Evolutionary conservation across 345 rosid genomes (phyloP), one percentile per base, ranked within the genome.

Genomic region (Eucalyptus paniculata): DNA sequence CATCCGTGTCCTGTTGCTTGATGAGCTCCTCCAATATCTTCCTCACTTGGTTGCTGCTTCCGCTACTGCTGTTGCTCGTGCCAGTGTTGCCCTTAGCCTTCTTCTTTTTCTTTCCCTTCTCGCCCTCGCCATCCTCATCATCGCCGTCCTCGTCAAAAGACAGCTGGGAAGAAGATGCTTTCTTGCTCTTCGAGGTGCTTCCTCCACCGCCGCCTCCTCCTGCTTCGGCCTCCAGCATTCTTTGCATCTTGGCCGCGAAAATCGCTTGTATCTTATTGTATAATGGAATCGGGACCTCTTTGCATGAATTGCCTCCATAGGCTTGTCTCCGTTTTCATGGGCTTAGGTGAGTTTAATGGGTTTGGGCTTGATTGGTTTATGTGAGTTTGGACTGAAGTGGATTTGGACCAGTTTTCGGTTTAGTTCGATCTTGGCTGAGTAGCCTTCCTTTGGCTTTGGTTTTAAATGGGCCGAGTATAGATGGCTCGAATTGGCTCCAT

Each of bases 141-240:
- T 94, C 95, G 26, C 95, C 97, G n/a, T 95, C 99, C 12, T 97
- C 98, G 5, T 96, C 98, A 2, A 97, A 97, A 34, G 96, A 96
- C 32, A 94, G 88, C 49, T 89, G 93, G 92, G 82, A 14, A 24
- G 87, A 21, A 21, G 87, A 91, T 32, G 92, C 94, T 91, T 91
- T 92, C 91, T 91, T 93, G n/a, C 15, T 11, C 28, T 95, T 95
- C 34, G 91, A 90, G 86, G 96, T 95, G 24, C 93, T 92, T 65
- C 92, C 92, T 10, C 92, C 92, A 32, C 92, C 91, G 5, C 91
- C 91, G 26, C 89, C 93, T 88, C 96, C 99, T 87, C 95, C 98
- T 4, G 95, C 92, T 89, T 96, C 99, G 1, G 93, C 93, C 97
- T 98, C 93, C 80, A 95, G 32, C 93, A 95, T 93, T 91, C 96